Base-by-base conservation (phyloP, 2,329 filamentous ascomycete genomes). In the Fusarium chaquense region DNA sequence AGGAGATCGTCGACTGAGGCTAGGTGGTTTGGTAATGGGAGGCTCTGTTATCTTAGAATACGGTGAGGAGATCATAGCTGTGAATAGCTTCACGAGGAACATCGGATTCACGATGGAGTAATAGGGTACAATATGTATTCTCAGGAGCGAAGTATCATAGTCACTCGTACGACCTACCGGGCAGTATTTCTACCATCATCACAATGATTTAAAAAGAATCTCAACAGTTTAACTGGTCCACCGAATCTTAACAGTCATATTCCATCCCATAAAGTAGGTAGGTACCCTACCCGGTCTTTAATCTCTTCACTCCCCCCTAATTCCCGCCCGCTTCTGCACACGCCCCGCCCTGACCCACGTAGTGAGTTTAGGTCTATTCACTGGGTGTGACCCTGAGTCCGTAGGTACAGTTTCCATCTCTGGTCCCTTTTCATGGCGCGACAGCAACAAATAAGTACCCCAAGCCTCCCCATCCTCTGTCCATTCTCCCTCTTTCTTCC, bases 391-490 rank as follows among this genome's bases (percentile, higher is more conserved):
- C 62, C 62, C 54, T 65, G 62, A 41, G 33, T 28, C 49, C 38
- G 10, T 49, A 36, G 46, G 46, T 52, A 41, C 49, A 41, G 24
- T 52, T 52, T 41, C 49, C 35, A 40, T 41, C 49, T 38, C 33
- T 62, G 43, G 65, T 46, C 50, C 62, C 62, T 49, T 57, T 61
- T 54, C 67, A 58, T 41, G 54, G 61, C 47, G 50, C 65, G 35
- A 64, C 58, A 61, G 54, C 60, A 59, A 61, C 78, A 75, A 81
- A 83, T 83, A 83, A 82, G 81, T 81, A 83, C 77, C 79, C 76
- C 75, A 72, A 77, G 73, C 76, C 62, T 76, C 79, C 80, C 77
- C 77, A 49, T 71, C 59, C 40, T 58, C 65, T 59, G 56, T 67
- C 58, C 62, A 63, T 63, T 50, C 51, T 71, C 69, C 72, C 75